These are phyloP conservation scores for Pilobolus umbonatus DNA, from an alignment of 192 early-diverging fungal genomes.

Conservation along the genomic window DNA sequence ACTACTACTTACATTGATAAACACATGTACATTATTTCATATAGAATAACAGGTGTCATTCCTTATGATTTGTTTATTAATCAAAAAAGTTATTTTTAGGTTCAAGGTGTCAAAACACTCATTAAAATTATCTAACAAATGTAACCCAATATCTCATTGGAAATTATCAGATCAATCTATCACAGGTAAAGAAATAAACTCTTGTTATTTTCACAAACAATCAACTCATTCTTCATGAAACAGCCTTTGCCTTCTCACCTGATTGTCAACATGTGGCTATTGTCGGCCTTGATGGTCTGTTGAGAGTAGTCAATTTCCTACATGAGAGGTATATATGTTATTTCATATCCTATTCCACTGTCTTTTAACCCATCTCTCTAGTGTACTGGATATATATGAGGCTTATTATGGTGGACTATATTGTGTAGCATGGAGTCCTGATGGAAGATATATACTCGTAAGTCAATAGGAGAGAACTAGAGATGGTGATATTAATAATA, in stretches of 20 bases:
- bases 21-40: neutral
- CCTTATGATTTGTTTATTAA: neutral
- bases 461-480: no score
- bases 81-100: conserved; percentile 28
- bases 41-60: neutral
- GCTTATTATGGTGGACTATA: conserved; percentile 87
- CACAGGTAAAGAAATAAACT: conserved; percentile 6
- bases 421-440: conserved; percentile 88
- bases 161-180: conserved; percentile 34
- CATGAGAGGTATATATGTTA: conserved; percentile 49
- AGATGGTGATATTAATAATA: neutral
- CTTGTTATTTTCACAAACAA: neutral
- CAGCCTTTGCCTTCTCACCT: conserved; percentile 83
- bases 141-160: conserved; percentile 33
- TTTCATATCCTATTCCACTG: neutral
- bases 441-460: conserved; percentile 74
- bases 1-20: neutral
- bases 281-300: conserved; percentile 70
- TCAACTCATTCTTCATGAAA: neutral
- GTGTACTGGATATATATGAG: conserved; percentile 70
- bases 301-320: conserved; percentile 76
- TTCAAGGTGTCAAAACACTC: conserved; percentile 51
- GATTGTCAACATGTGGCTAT: conserved; percentile 84
- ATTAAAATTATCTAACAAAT: conserved; percentile 54
- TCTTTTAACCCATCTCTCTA: conserved; percentile 2